phyloP scores from a whole-genome alignment of 1,284 basidiomycete species.

The Moesziomyces sp. region DNA sequence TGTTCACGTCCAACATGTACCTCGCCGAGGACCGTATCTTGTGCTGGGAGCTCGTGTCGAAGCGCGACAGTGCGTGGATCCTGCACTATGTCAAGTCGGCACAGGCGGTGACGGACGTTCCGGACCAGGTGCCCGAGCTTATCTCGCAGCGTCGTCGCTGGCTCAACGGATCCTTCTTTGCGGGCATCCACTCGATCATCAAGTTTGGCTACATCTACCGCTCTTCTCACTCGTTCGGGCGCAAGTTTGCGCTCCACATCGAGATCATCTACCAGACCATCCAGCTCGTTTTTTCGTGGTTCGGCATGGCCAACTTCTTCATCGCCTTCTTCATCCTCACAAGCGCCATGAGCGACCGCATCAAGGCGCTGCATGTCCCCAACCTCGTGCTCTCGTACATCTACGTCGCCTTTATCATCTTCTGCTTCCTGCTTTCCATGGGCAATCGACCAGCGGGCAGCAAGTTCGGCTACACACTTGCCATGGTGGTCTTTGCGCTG shows the following conservation, averaged over 20 bases:
- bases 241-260: constrained; percentile 63
- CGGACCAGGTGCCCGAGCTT: constrained; percentile 61
- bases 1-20: constrained; percentile 66
- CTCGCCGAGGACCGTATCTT: constrained; percentile 65
- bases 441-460: constrained; percentile 65
- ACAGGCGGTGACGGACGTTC: constrained; percentile 64
- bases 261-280: constrained; percentile 66
- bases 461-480: constrained; percentile 57
- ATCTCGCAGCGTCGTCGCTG: constrained; percentile 64
- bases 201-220: constrained; percentile 67
- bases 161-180: constrained; percentile 67
- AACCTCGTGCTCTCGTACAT: constrained; percentile 63
- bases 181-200: constrained; percentile 66
- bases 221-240: constrained; percentile 58
- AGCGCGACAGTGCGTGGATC: constrained; percentile 69
- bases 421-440: constrained; percentile 65
- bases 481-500: constrained; percentile 65
- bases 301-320: constrained; percentile 61
- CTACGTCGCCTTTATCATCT: constrained; percentile 66
- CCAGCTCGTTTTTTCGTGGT: constrained; percentile 64
- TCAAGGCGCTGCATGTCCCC: constrained; percentile 57
- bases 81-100: constrained; percentile 65
- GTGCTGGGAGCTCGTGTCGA: constrained; percentile 64
- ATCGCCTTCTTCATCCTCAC: constrained; percentile 65
- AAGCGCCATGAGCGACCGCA: constrained; percentile 46